Conservation (phyloP, 257 asterid genomes). For the Fraxinus quadrangulata region DNA sequence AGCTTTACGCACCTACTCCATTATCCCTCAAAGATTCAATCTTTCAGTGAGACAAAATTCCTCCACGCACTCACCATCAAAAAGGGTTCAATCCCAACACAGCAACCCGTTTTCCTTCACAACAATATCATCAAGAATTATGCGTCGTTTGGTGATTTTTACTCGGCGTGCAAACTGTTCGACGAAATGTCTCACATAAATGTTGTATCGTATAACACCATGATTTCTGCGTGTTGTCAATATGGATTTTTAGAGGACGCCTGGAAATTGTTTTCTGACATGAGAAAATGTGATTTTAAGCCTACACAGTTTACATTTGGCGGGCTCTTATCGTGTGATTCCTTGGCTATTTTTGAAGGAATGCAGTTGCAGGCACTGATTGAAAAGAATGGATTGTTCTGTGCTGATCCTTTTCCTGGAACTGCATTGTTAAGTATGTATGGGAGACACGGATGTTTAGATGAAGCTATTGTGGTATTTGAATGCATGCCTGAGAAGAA, state of each 20-base stretch:
- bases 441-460: slow-evolving; percentile 52
- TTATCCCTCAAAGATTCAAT: slow-evolving; percentile 43
- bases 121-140: slow-evolving; percentile 51
- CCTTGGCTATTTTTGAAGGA: slow-evolving; percentile 48
- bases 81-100: slow-evolving; percentile 40
- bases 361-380: slow-evolving; percentile 64
- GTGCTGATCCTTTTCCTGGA: slow-evolving; percentile 57
- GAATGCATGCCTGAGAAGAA: slow-evolving; percentile 66
- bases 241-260: slow-evolving; percentile 47
- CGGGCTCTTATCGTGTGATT: slow-evolving; percentile 52
- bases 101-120: slow-evolving; percentile 51
- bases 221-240: slow-evolving; percentile 58
- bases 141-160: slow-evolving; percentile 34
- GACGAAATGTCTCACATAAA: slow-evolving; percentile 64
- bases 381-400: slow-evolving; percentile 53
- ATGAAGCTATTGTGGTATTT: slow-evolving; percentile 58
- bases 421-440: slow-evolving; percentile 74
- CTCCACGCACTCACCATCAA: slow-evolving; percentile 69
- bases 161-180: slow-evolving; percentile 55
- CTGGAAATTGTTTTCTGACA: slow-evolving; percentile 49
- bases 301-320: slow-evolving; percentile 68
- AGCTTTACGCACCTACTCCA: slow-evolving; percentile 41
- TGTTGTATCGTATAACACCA: slow-evolving; percentile 61
- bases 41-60: slow-evolving; percentile 46
- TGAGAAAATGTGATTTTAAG: slow-evolving; percentile 52